Evolutionary conservation across 306 rosid species (phyloP).

Genomic region (Malus asiatica): DNA sequence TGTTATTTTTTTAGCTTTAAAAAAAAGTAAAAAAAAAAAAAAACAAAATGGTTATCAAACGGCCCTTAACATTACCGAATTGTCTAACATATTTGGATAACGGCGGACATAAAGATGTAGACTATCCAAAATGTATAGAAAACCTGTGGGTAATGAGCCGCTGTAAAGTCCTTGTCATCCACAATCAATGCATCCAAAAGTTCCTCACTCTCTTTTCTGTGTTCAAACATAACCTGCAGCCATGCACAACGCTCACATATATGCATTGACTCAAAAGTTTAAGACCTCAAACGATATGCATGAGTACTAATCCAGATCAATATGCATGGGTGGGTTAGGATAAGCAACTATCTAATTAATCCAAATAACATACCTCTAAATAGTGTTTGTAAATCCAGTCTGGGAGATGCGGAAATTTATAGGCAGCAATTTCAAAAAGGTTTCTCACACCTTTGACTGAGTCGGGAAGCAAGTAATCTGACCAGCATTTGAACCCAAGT

Average conservation of each 20-base stretch:
- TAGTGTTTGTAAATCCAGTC: slow-evolving; percentile 16
- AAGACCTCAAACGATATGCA: not conserved
- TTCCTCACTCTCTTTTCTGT: slow-evolving; percentile 24
- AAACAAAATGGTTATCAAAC: too few relatives aligned
- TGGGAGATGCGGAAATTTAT: slow-evolving; percentile 21
- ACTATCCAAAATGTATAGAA: too few relatives aligned
- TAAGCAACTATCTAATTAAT: too few relatives aligned
- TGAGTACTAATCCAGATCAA: too few relatives aligned
- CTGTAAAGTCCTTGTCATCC: slow-evolving; percentile 5
- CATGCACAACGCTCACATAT: not conserved
- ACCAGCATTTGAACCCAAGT: slow-evolving; percentile 24
- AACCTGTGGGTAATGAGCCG: slow-evolving; percentile 24
- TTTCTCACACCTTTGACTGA: slow-evolving; percentile 13
- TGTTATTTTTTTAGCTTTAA: too few relatives aligned
- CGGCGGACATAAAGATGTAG: too few relatives aligned
- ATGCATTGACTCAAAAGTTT: not conserved
- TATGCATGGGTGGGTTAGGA: too few relatives aligned
- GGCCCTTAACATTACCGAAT: too few relatives aligned
- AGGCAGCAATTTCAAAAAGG: slow-evolving; percentile 10
- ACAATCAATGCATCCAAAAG: slow-evolving; percentile 26
- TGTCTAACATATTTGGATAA: too few relatives aligned
- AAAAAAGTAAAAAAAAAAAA: too few relatives aligned
- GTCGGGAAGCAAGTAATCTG: slow-evolving; percentile 29
- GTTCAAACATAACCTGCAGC: slow-evolving; percentile 27
- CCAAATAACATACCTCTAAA: slow-evolving; percentile 22